Evolutionary conservation across 768 basidiomycete genomes (phyloP).

Genomic region (Tricholomella constricta): DNA sequence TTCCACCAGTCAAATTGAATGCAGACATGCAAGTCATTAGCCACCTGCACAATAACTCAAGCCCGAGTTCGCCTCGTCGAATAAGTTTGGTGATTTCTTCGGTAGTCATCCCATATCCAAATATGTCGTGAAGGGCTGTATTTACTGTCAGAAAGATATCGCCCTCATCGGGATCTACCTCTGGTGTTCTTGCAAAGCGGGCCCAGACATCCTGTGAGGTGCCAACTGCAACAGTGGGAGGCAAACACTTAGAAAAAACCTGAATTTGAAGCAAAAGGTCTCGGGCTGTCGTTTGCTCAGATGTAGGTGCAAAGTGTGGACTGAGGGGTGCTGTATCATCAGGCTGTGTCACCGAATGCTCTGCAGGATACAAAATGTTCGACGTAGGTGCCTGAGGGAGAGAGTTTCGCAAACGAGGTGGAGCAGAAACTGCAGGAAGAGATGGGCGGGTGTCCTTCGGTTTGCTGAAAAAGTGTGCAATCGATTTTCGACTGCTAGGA

Average conservation of each 20-base stretch:
- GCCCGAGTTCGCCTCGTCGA: neutral
- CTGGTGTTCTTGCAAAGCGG: neutral
- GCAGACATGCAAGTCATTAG: constrained; percentile 5
- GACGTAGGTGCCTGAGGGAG: neutral
- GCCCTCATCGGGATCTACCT: neutral
- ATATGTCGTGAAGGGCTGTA: neutral
- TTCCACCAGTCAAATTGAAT: constrained; percentile 2
- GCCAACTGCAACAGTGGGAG: too few relatives aligned
- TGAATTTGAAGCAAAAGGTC: too few relatives aligned
- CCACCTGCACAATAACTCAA: constrained; percentile 4
- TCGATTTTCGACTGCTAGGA: neutral
- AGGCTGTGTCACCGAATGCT: too few relatives aligned
- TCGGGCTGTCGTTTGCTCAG: too few relatives aligned
- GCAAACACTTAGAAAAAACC: too few relatives aligned
- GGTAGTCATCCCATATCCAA: neutral
- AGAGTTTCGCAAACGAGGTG: neutral
- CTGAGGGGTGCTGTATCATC: too few relatives aligned
- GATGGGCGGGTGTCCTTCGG: neutral
- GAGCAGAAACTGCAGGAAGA: neutral
- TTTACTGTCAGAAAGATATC: neutral
- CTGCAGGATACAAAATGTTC: too few relatives aligned
- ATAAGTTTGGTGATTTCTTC: neutral
- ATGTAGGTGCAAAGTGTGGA: too few relatives aligned
- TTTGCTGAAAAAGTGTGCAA: neutral
- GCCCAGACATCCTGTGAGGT: neutral